Evolutionary conservation across 805 yeast genomes (phyloP).

Genomic region (Ogataea pini): DNA sequence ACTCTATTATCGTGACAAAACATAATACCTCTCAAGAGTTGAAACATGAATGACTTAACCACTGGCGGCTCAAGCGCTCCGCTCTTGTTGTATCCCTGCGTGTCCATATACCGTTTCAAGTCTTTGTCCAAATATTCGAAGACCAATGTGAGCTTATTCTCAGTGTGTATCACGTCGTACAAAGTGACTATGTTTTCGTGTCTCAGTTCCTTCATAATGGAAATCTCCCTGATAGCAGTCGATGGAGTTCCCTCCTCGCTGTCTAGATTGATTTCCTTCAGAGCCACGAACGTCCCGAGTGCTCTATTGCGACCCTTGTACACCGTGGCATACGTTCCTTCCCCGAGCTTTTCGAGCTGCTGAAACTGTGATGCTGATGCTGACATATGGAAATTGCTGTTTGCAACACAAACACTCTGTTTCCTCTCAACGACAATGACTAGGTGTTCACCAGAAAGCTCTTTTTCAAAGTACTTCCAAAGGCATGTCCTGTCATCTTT

Average conservation of each 20-base stretch:
- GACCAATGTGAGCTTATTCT: constrained; percentile 89
- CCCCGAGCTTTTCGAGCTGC: constrained; percentile 81
- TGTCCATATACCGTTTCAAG: constrained; percentile 91
- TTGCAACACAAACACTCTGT: neutral
- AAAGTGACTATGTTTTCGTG: constrained; percentile 90
- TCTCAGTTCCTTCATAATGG: constrained; percentile 90
- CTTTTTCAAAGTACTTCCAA: neutral
- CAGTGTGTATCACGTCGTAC: constrained; percentile 95
- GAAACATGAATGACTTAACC: constrained; percentile 92
- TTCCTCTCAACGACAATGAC: neutral
- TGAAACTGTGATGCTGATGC: constrained; percentile 44
- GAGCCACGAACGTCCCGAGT: constrained; percentile 87
- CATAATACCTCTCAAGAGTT: constrained; percentile 83
- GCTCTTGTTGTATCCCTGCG: constrained; percentile 56
- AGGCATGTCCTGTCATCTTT: constrained; percentile 13
- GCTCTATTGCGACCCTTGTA: constrained; percentile 88
- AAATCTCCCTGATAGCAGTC: constrained; percentile 95
- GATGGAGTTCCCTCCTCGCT: constrained; percentile 99
- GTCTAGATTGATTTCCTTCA: constrained; percentile 92
- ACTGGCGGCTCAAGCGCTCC: constrained; percentile 74
- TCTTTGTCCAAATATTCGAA: constrained; percentile 94
- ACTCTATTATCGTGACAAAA: constrained; percentile 84
- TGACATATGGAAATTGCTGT: constrained; percentile 25
- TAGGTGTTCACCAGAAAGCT: neutral
- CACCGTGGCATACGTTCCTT: constrained; percentile 98